A percentile compares a stretch with the other conserved stretches of the same genome.
Conservation (phyloP, 2,329 filamentous ascomycete species). For the Alternaria tenuissima region DNA sequence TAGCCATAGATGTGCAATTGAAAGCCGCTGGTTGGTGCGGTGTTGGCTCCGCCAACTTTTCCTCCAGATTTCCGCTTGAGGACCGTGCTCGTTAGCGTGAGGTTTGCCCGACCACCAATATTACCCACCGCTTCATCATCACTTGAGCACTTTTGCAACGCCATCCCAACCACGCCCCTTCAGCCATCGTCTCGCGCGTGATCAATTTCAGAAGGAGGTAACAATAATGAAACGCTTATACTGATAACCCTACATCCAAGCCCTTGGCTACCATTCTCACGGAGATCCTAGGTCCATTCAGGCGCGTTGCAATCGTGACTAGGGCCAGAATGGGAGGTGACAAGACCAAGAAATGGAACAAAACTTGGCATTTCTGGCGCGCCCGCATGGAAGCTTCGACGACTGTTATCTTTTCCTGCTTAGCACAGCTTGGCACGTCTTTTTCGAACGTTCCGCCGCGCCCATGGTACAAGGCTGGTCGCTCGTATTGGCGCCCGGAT, state of each 20-base stretch:
- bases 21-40: conserved; percentile 4
- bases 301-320: conserved; percentile 4
- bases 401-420: conserved; percentile 28
- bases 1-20: not conserved
- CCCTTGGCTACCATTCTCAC: conserved; percentile 25
- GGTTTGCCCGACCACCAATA: not conserved
- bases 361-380: conserved; percentile 4
- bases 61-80: conserved; percentile 1
- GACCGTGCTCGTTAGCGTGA: conserved; percentile 3
- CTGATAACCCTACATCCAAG: conserved; percentile 21
- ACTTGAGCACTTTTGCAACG: not conserved
- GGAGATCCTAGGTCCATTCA: not conserved
- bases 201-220: conserved; percentile 20
- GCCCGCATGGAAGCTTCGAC: conserved; percentile 23
- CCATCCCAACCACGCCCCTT: conserved; percentile 11
- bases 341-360: conserved; percentile 8
- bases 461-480: conserved; percentile 10
- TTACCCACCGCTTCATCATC: not conserved
- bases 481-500: conserved; percentile 22
- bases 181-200: conserved; percentile 10
- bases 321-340: conserved; percentile 16
- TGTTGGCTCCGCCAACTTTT: not conserved
- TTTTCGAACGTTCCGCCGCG: conserved; percentile 28
- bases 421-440: conserved; percentile 33
- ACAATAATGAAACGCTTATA: conserved; percentile 26